phyloP scores from a whole-genome alignment of 164 flowering plant species.

The Umbellularia californica region DNA sequence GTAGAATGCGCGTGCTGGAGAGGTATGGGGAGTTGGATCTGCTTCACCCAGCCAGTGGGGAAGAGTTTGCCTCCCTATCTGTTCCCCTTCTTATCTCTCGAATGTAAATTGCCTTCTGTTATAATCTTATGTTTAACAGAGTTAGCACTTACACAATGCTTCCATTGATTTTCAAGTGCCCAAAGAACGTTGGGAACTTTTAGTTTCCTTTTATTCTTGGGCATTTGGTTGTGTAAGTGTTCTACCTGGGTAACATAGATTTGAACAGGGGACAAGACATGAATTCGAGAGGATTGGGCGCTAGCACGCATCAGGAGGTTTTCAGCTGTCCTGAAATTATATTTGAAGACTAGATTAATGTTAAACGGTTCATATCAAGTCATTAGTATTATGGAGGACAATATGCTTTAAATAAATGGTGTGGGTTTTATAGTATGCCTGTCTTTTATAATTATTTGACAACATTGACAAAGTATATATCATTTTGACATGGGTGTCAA shows the following conservation, averaged over 20 bases:
- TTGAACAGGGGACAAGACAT: not conserved
- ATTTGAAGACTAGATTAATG: not conserved
- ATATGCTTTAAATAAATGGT: no score
- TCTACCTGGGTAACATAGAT: slow-evolving; percentile 1
- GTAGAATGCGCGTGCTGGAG: slow-evolving; percentile 87
- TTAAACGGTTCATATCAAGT: no score
- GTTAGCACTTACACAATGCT: not conserved
- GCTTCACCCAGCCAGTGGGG: slow-evolving; percentile 68
- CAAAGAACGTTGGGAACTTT: not conserved
- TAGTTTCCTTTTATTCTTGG: not conserved
- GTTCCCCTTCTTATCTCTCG: slow-evolving; percentile 85
- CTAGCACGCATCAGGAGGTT: not conserved
- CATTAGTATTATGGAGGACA: no score
- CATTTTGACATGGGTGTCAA: no score
- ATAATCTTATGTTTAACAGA: slow-evolving; percentile 7
- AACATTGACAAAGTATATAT: no score
- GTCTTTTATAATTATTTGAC: no score
- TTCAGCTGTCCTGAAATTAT: not conserved
- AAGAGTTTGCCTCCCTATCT: slow-evolving; percentile 36
- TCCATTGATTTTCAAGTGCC: not conserved
- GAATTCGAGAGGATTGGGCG: not conserved
- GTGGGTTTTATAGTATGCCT: no score
- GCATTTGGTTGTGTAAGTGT: not conserved
- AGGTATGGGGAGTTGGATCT: slow-evolving; percentile 67
- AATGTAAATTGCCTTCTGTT: slow-evolving; percentile 29